phyloP scores from a whole-genome alignment of 306 rosid species.

The Rubus parviflorus region DNA sequence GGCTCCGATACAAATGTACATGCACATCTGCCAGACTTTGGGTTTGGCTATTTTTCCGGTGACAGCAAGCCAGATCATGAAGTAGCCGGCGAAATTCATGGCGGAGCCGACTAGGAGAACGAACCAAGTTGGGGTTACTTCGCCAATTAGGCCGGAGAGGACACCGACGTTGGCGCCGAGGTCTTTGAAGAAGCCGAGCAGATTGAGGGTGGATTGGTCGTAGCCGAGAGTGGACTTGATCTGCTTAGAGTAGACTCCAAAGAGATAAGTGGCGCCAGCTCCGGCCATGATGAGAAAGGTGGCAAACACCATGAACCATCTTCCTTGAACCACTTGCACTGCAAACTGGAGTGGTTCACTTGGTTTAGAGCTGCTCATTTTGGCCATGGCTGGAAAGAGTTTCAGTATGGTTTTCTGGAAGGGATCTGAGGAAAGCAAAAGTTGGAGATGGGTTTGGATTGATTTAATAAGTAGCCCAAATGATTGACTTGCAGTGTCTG shows the following conservation, averaged over 20 bases:
- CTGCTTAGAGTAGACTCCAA: constrained; percentile 45
- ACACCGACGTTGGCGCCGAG: constrained; percentile 52
- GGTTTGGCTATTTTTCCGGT: constrained; percentile 41
- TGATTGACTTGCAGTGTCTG: neutral
- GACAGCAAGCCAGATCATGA: constrained; percentile 50
- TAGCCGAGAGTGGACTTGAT: constrained; percentile 50
- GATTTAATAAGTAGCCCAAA: neutral
- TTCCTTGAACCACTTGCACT: constrained; percentile 29
- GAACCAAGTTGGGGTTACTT: constrained; percentile 54
- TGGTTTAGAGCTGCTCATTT: neutral
- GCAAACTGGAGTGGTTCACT: neutral
- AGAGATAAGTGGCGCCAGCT: constrained; percentile 49
- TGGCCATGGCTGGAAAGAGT: neutral
- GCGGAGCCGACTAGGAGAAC: constrained; percentile 46
- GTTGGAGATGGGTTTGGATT: neutral
- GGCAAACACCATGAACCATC: constrained; percentile 54
- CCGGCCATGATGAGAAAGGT: constrained; percentile 56
- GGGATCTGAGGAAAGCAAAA: neutral
- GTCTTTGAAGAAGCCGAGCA: constrained; percentile 48
- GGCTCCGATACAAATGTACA: constrained; percentile 47
- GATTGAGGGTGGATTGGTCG: constrained; percentile 44
- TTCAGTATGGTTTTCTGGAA: neutral
- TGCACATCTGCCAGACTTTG: constrained; percentile 55
- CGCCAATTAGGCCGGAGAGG: constrained; percentile 45
- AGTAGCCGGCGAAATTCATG: constrained; percentile 47